Evolutionary conservation across 2,329 filamentous ascomycete genomes (phyloP).

Genomic region (Clonostachys sp.): DNA sequence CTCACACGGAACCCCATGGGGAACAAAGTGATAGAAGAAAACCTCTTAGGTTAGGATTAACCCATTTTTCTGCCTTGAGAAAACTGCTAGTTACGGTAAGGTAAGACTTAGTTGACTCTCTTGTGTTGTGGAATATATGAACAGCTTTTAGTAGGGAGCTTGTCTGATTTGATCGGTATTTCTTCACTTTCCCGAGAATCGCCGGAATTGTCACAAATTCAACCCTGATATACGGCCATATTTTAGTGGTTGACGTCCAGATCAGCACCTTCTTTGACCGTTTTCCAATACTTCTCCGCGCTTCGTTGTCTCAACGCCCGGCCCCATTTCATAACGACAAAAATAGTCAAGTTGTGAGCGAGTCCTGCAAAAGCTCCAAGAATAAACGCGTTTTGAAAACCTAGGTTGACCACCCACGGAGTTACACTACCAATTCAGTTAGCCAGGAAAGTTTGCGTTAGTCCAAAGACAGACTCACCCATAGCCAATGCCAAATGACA

Average conservation of each 20-base stretch:
- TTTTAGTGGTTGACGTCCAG: neutral
- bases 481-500: slow-evolving; percentile 26
- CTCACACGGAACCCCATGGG: too few species aligned
- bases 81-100: too few species aligned
- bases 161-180: too few species aligned
- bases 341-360: neutral
- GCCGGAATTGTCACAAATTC: too few species aligned
- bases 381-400: slow-evolving; percentile 35
- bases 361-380: slow-evolving; percentile 32
- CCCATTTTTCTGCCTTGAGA: too few species aligned
- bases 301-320: neutral
- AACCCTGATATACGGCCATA: too few species aligned
- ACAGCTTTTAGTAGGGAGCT: too few species aligned
- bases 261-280: neutral
- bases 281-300: neutral
- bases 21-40: too few species aligned
- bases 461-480: slow-evolving; percentile 21
- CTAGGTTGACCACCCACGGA: slow-evolving; percentile 33
- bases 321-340: slow-evolving; percentile 1
- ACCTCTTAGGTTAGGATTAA: too few species aligned
- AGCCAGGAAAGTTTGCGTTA: slow-evolving; percentile 16
- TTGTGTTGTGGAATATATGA: too few species aligned
- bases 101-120: too few species aligned
- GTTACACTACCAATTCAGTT: slow-evolving; percentile 40
- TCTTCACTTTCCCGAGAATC: too few species aligned